Evolutionary conservation across 2,329 filamentous ascomycete species (phyloP), one percentile per base, ranked within the genome.

Genomic region (Xylariaceae sp.): DNA sequence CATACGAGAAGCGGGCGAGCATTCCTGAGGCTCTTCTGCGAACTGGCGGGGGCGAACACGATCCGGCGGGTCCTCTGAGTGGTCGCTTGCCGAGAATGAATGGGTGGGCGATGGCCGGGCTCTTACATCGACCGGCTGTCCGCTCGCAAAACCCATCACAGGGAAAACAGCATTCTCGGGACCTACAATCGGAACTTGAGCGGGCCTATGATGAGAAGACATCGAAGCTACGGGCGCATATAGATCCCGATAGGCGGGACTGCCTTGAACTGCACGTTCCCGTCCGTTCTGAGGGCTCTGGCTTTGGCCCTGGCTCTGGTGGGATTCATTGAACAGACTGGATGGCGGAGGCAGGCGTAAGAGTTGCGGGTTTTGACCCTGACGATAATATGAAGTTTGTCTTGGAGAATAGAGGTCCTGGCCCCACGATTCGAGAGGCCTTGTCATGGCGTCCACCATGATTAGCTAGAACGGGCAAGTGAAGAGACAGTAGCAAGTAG

Each of bases 361-460:
- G 18, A 61, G 56, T 51, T 66, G 68, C 30, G 65, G 47, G 17
- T 64, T 65, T 47, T 67, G 65, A 23, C 68, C 68, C 66, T 65
- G 67, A 37, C 62, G 54, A 59, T 68, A 70, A 56, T 66, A 67
- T 23, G 66, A 62, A 48, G 63, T 47, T 58, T 63, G 64, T 61
- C 68, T 65, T 60, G 68, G 68, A 65, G 64, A 63, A 60, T 68
- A 70, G 63, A 64, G 64, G 57, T 67, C 66, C 23, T 67, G 66
- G 50, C 62, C 64, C 68, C 69, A 71, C 51, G 68, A 66, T 62
- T 70, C 65, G 52, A 66, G 62, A 64, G 65, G 67, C 61, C 68
- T 68, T 57, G 69, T 66, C 69, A 71, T 71, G 59, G 66, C 64
- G 59, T 69, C 66, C 67, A 71, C 66, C 69, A 71, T 71, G 66